A percentile compares a stretch with the other conserved stretches of the same genome.
Conservation (phyloP, 2,329 filamentous ascomycete genomes). For the Aureobasidium musti region DNA sequence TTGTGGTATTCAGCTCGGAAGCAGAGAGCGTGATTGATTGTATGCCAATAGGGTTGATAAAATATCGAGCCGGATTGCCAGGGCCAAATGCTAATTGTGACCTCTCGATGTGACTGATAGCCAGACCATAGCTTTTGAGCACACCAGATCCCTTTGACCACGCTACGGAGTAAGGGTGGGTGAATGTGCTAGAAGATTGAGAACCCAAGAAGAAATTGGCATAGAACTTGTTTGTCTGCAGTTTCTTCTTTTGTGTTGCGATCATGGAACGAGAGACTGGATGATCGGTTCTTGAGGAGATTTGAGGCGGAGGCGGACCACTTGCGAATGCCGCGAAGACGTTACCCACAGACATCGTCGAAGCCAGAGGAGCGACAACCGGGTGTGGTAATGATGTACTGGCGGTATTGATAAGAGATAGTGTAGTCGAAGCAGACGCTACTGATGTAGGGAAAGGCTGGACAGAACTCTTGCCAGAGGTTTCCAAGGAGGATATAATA, state of each 20-base stretch:
- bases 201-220: slow-evolving; percentile 75
- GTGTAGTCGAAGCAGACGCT: slow-evolving; percentile 33
- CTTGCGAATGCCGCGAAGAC: slow-evolving; percentile 48
- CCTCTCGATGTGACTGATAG: slow-evolving; percentile 71
- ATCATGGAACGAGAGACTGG: slow-evolving; percentile 45
- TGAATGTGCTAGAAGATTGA: slow-evolving; percentile 69
- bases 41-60: slow-evolving; percentile 77
- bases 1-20: slow-evolving; percentile 65
- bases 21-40: slow-evolving; percentile 81
- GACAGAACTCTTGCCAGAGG: slow-evolving; percentile 35
- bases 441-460: slow-evolving; percentile 39
- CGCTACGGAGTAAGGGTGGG: slow-evolving; percentile 60
- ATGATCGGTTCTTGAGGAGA: slow-evolving; percentile 45
- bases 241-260: slow-evolving; percentile 46
- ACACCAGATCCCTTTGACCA: slow-evolving; percentile 53
- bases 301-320: slow-evolving; percentile 46
- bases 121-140: slow-evolving; percentile 73
- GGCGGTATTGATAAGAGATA: slow-evolving; percentile 39
- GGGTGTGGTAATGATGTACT: slow-evolving; percentile 35
- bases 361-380: slow-evolving; percentile 35
- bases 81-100: slow-evolving; percentile 55
- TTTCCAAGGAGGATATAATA: slow-evolving; percentile 35
- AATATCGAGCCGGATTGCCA: slow-evolving; percentile 57
- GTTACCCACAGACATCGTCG: slow-evolving; percentile 33
- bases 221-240: slow-evolving; percentile 72